phyloP scores from a whole-genome alignment of 2,329 filamentous ascomycete species.

The Colletotrichum paranaense region DNA sequence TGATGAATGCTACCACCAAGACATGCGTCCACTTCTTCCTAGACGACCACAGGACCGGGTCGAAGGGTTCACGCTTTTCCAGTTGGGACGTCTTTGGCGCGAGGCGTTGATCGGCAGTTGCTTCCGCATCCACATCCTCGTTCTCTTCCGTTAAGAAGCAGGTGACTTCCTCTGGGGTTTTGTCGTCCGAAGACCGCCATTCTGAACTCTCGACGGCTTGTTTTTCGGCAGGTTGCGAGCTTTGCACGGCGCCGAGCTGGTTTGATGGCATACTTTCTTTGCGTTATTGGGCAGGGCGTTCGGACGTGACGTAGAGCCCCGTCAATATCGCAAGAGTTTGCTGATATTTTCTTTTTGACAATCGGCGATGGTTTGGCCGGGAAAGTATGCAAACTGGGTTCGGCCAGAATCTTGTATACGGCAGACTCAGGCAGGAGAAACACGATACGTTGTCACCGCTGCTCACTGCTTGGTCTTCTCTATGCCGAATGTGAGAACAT shows the following conservation, averaged over 20 bases:
- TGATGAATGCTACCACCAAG: conserved; percentile 17
- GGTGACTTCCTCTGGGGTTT: not conserved
- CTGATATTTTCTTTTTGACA: not conserved
- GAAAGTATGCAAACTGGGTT: not conserved
- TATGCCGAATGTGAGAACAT: not conserved
- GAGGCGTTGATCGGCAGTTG: not conserved
- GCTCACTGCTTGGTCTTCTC: not conserved
- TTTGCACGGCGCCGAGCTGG: not conserved
- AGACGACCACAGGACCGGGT: conserved; percentile 14
- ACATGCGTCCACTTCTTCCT: conserved; percentile 26
- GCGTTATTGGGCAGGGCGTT: not conserved
- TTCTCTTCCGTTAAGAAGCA: conserved; percentile 1
- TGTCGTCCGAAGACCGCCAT: conserved; percentile 2
- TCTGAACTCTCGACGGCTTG: not conserved
- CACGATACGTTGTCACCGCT: not conserved
- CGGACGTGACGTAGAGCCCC: not conserved
- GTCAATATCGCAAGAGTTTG: not conserved
- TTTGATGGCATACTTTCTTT: not conserved
- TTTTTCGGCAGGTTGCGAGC: not conserved
- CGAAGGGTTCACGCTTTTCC: conserved; percentile 2
- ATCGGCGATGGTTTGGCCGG: not conserved
- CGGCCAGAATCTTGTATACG: not conserved
- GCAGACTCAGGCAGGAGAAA: not conserved
- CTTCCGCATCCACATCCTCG: not conserved
- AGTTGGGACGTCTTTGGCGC: conserved; percentile 4